These are phyloP conservation scores for Cercophora samala DNA, from an alignment of 495 filamentous ascomycete species.

Conservation along the genomic window DNA sequence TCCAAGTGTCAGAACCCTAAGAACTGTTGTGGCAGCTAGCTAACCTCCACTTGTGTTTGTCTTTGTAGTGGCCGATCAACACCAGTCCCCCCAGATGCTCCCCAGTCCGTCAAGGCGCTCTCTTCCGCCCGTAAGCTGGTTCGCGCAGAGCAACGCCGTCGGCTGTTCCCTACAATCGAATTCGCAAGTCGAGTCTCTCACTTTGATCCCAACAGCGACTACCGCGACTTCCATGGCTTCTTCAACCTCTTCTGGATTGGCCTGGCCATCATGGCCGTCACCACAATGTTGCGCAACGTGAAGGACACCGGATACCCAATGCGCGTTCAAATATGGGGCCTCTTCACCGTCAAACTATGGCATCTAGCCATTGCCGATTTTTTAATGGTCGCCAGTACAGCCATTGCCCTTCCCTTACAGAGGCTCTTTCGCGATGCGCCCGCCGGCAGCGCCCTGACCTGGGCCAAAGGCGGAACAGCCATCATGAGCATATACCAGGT, in stretches of 20 bases:
- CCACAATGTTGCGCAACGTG: conserved; percentile 82
- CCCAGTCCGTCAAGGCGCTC: conserved; percentile 80
- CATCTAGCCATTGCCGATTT: conserved; percentile 80
- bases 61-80: conserved; percentile 75
- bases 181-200: conserved; percentile 92
- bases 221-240: conserved; percentile 93
- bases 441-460: conserved; percentile 58
- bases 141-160: conserved; percentile 72
- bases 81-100: conserved; percentile 84
- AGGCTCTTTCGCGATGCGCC: conserved; percentile 54
- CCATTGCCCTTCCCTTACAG: conserved; percentile 71
- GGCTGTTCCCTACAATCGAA: conserved; percentile 93
- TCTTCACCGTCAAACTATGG: conserved; percentile 84
- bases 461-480: conserved; percentile 70
- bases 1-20: not conserved
- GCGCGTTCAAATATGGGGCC: conserved; percentile 75
- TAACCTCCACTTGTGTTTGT: not conserved
- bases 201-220: conserved; percentile 89
- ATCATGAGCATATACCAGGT: conserved; percentile 80
- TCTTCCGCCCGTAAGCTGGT: conserved; percentile 81
- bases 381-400: conserved; percentile 76
- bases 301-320: conserved; percentile 90
- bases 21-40: conserved; percentile 14
- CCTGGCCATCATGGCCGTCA: conserved; percentile 93
- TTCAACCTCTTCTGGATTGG: conserved; percentile 98